phyloP scores from a whole-genome alignment of 345 rosid genomes.

The Ricinus communis region DNA sequence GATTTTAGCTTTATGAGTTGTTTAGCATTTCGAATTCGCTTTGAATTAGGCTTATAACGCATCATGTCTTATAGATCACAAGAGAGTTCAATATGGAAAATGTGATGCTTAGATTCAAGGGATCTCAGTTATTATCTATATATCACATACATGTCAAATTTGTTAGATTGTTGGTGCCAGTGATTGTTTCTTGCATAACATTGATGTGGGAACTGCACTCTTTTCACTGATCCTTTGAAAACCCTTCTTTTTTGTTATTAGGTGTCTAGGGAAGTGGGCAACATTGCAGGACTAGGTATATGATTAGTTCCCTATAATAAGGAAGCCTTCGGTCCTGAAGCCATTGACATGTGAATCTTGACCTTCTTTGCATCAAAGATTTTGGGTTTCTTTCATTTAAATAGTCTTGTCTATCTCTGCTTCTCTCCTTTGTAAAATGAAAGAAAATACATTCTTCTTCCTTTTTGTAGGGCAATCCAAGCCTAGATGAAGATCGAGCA shows the following conservation, averaged over 20 bases:
- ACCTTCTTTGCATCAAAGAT: constrained; percentile 8
- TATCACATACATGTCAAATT: too few relatives aligned
- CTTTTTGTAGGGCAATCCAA: constrained; percentile 81
- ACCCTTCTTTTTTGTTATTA: constrained; percentile 8
- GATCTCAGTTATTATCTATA: too few relatives aligned
- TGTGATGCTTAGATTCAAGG: too few relatives aligned
- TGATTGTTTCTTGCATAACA: background rate
- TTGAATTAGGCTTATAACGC: too few relatives aligned
- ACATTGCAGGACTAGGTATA: constrained; percentile 11
- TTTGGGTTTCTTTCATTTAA: constrained; percentile 8
- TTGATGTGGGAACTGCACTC: too few relatives aligned
- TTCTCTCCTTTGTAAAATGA: constrained; percentile 34
- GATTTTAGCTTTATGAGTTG: too few relatives aligned
- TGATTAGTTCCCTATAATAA: background rate
- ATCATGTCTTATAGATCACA: too few relatives aligned
- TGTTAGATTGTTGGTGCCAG: background rate
- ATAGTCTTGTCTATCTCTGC: constrained; percentile 16
- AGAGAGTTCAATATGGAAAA: too few relatives aligned
- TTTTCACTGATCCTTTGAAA: constrained; percentile 8
- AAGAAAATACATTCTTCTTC: constrained; percentile 39
- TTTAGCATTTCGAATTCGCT: too few relatives aligned
- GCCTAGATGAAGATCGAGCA: constrained; percentile 83
- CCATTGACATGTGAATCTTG: constrained; percentile 9
- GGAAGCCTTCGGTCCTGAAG: constrained; percentile 1
- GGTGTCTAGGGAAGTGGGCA: constrained; percentile 26